A percentile compares a stretch with the other conserved stretches of the same genome.
Evolutionary conservation across 208 protist genomes (phyloP).

Genomic region (Leishmania lainsoni): DNA sequence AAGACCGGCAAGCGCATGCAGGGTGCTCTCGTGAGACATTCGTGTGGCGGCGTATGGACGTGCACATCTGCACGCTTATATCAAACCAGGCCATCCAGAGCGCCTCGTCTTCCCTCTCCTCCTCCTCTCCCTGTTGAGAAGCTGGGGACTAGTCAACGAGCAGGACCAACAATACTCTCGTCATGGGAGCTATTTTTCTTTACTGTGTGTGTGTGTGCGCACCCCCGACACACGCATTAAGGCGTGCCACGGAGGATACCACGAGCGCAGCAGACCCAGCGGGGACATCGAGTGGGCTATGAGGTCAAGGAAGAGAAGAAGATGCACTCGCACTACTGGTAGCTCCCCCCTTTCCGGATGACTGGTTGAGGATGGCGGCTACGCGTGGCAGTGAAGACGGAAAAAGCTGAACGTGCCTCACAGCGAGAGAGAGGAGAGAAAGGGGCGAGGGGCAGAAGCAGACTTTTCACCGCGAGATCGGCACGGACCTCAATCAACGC

Average conservation of each 20-base stretch:
- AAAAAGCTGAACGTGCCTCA: background rate
- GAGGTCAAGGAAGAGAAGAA: background rate
- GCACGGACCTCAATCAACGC: background rate
- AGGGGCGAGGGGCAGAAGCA: background rate
- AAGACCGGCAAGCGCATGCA: background rate
- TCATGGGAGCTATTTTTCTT: background rate
- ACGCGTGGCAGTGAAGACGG: background rate
- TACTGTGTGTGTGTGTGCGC: background rate
- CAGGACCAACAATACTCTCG: background rate
- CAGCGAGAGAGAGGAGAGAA: background rate
- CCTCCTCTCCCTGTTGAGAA: background rate
- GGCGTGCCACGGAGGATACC: background rate
- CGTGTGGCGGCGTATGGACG: background rate
- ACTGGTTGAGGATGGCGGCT: background rate
- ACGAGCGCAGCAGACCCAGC: background rate
- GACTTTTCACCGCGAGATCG: background rate
- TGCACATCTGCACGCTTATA: background rate
- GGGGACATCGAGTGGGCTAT: background rate
- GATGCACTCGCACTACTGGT: too few species aligned
- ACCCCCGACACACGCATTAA: background rate
- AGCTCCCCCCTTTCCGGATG: background rate
- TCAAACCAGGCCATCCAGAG: background rate
- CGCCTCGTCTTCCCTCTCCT: background rate
- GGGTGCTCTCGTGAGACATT: background rate
- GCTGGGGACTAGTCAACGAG: background rate